These are phyloP conservation scores for Leccinum fibrillosum DNA, from an alignment of 768 basidiomycete species.

Conservation along the genomic window DNA sequence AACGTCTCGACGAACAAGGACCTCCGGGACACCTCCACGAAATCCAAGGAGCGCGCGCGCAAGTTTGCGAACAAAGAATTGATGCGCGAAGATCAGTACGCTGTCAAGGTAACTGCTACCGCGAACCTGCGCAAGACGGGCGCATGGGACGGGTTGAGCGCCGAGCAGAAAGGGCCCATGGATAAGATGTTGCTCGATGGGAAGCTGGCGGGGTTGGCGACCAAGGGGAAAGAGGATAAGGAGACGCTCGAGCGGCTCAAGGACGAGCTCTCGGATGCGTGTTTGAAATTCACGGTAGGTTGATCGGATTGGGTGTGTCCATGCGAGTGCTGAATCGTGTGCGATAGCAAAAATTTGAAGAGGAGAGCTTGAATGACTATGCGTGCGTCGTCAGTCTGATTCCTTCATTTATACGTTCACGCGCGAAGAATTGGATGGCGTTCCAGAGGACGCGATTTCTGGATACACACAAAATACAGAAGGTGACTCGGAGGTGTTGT, in stretches of 20 bases:
- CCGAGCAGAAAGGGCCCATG: constrained; percentile 71
- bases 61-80: constrained; percentile 71
- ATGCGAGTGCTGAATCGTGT: not conserved
- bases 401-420: constrained; percentile 50
- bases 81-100: constrained; percentile 78
- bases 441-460: constrained; percentile 72
- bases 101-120: constrained; percentile 64
- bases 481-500: constrained; percentile 47
- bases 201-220: constrained; percentile 71
- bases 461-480: constrained; percentile 68
- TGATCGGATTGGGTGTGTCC: not conserved
- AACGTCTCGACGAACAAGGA: constrained; percentile 72
- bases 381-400: not conserved
- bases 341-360: constrained; percentile 66
- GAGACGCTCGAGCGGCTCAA: constrained; percentile 56
- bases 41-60: constrained; percentile 60
- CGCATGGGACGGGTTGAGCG: constrained; percentile 55
- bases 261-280: constrained; percentile 72
- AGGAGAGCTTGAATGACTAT: constrained; percentile 48
- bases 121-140: constrained; percentile 63
- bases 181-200: constrained; percentile 79
- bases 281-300: constrained; percentile 55
- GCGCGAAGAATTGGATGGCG: constrained; percentile 70
- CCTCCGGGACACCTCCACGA: constrained; percentile 74
- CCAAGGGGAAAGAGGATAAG: constrained; percentile 58